A percentile compares a stretch with the other conserved stretches of the same genome.
Conservation (phyloP, 2,329 filamentous ascomycete species). For the Ceratocystis lukuohia region DNA sequence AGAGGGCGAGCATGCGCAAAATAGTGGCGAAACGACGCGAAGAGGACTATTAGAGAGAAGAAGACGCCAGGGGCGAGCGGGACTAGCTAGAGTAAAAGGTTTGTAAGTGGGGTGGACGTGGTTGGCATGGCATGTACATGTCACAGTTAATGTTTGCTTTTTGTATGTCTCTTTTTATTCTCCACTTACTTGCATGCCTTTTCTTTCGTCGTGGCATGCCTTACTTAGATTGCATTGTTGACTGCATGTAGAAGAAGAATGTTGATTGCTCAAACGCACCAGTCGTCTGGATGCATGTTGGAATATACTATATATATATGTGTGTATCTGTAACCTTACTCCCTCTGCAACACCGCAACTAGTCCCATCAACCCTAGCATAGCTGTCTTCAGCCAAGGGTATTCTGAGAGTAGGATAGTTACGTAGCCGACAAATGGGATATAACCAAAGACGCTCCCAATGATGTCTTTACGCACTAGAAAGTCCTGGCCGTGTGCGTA, state of each 20-base stretch:
- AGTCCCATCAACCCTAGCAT: constrained; percentile 92
- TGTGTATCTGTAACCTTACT: constrained; percentile 36
- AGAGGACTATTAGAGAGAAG: constrained; percentile 2
- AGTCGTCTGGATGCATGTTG: not conserved
- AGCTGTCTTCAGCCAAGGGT: constrained; percentile 93
- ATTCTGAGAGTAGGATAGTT: constrained; percentile 86
- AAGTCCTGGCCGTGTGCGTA: constrained; percentile 82
- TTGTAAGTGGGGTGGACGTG: not conserved
- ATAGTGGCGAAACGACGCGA: constrained; percentile 5
- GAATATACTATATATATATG: not conserved
- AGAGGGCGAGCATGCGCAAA: constrained; percentile 12
- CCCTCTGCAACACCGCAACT: constrained; percentile 81
- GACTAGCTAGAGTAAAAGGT: not conserved
- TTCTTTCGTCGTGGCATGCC: not conserved
- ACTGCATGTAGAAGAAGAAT: not conserved
- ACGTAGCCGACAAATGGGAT: constrained; percentile 94
- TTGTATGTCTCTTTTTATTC: not conserved
- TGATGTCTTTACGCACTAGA: constrained; percentile 74
- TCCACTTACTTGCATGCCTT: not conserved
- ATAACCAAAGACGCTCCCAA: constrained; percentile 83
- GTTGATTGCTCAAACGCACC: not conserved
- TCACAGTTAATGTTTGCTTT: not conserved
- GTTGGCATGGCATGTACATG: not conserved
- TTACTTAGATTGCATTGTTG: not conserved
- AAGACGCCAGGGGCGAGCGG: not conserved